Conservation (phyloP, 768 basidiomycete species). For the Suillus subalutaceus region DNA sequence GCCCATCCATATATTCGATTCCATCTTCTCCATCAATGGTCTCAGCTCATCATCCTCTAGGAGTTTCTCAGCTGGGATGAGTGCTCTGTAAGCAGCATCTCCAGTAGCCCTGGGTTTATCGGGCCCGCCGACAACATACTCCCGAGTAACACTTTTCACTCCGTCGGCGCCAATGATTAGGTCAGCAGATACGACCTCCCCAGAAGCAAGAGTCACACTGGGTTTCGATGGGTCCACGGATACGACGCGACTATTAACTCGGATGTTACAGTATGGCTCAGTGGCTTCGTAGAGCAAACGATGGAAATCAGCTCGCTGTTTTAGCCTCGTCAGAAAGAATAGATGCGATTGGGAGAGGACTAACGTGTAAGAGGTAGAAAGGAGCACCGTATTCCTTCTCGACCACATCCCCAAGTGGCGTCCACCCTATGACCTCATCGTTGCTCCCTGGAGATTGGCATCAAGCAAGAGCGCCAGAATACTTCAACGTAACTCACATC, state of each 20-base stretch:
- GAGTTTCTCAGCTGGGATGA: slow-evolving; percentile 48
- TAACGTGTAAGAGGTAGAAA: slow-evolving; percentile 39
- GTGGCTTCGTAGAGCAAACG: slow-evolving; percentile 40
- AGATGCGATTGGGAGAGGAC: background rate
- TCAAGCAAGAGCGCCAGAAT: background rate
- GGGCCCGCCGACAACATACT: slow-evolving; percentile 49
- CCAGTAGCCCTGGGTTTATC: slow-evolving; percentile 56
- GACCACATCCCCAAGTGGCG: slow-evolving; percentile 38
- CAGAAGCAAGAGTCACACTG: slow-evolving; percentile 42
- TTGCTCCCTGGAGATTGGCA: slow-evolving; percentile 27
- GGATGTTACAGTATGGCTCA: slow-evolving; percentile 38
- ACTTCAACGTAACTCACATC: slow-evolving; percentile 37
- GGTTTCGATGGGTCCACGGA: slow-evolving; percentile 36
- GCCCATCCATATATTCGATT: slow-evolving; percentile 65
- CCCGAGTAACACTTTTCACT: slow-evolving; percentile 52
- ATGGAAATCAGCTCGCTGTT: slow-evolving; percentile 51
- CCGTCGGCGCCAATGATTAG: slow-evolving; percentile 56
- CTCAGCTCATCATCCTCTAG: slow-evolving; percentile 54
- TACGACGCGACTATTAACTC: slow-evolving; percentile 39
- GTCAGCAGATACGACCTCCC: slow-evolving; percentile 45
- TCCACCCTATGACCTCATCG: slow-evolving; percentile 40
- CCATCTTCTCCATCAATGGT: slow-evolving; percentile 50
- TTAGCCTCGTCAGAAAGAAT: background rate
- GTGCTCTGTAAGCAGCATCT: slow-evolving; percentile 64
- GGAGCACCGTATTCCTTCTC: slow-evolving; percentile 36